Evolutionary conservation across 768 basidiomycete species (phyloP).

Genomic region (Trametes sanguinea): DNA sequence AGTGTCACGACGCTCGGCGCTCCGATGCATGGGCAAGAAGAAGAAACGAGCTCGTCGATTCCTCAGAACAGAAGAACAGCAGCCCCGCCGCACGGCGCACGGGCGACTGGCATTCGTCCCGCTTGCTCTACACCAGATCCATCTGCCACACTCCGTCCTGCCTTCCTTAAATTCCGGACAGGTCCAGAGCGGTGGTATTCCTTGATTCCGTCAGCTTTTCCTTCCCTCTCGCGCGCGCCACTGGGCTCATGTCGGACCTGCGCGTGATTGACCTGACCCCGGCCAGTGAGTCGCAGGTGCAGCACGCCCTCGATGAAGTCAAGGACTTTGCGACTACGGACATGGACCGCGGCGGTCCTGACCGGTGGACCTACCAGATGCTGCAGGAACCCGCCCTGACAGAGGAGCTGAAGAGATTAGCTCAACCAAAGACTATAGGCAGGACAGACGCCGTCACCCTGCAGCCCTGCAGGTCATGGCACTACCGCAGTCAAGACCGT

Average conservation of each 20-base stretch:
- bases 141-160: constrained; percentile 5
- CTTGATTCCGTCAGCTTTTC: constrained; percentile 1
- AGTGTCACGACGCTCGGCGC: constrained; percentile 20
- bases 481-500: constrained; percentile 44
- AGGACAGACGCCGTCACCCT: constrained; percentile 44
- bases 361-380: constrained; percentile 55
- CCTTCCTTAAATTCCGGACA: constrained; percentile 4
- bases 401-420: constrained; percentile 41
- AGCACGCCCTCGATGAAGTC: constrained; percentile 54
- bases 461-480: constrained; percentile 43
- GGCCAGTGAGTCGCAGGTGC: constrained; percentile 49
- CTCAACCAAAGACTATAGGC: constrained; percentile 37
- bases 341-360: constrained; percentile 52
- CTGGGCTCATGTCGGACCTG: constrained; percentile 22
- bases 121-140: constrained; percentile 14
- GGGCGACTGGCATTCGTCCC: neutral
- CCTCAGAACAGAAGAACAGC: constrained; percentile 11
- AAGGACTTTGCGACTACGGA: constrained; percentile 54
- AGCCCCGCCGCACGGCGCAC: neutral
- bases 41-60: constrained; percentile 12
- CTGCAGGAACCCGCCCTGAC: constrained; percentile 45
- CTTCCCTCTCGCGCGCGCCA: constrained; percentile 4
- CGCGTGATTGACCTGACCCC: constrained; percentile 45
- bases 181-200: neutral
- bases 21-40: constrained; percentile 17